phyloP scores from a whole-genome alignment of 1,284 basidiomycete genomes.

The Moniliophthora roreri region DNA sequence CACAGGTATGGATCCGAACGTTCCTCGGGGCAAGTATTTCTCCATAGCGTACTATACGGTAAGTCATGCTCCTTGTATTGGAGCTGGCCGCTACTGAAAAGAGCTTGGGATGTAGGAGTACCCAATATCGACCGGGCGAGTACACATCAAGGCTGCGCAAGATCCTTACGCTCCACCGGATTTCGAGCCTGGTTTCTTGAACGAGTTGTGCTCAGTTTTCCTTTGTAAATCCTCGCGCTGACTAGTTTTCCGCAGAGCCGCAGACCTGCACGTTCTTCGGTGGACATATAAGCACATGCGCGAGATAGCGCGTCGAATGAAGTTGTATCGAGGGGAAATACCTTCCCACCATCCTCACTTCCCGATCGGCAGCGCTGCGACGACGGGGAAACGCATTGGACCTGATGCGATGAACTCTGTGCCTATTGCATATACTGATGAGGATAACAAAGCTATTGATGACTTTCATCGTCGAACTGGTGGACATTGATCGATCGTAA shows the following conservation, averaged over 20 bases:
- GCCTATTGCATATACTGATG: slow-evolving; percentile 51
- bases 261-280: slow-evolving; percentile 19
- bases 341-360: slow-evolving; percentile 29
- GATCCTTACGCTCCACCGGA: slow-evolving; percentile 22
- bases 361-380: slow-evolving; percentile 18
- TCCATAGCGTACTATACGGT: slow-evolving; percentile 10
- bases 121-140: slow-evolving; percentile 26
- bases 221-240: background rate
- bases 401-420: slow-evolving; percentile 43
- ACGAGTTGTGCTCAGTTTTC: slow-evolving; percentile 12
- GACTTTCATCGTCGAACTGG: slow-evolving; percentile 34
- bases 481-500: too few relatives aligned
- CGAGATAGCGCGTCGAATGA: slow-evolving; percentile 34
- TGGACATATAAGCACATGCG: slow-evolving; percentile 34
- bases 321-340: slow-evolving; percentile 34
- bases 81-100: background rate
- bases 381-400: slow-evolving; percentile 5
- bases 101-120: slow-evolving; percentile 19
- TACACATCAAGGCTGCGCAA: slow-evolving; percentile 26
- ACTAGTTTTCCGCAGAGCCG: slow-evolving; percentile 7
- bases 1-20: slow-evolving; percentile 4
- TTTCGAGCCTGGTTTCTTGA: slow-evolving; percentile 20
- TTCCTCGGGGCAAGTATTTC: slow-evolving; percentile 4
- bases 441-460: slow-evolving; percentile 58
- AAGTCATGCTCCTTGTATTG: background rate